Evolutionary conservation across 2,329 filamentous ascomycete genomes (phyloP).

Genomic region (Paecilomyces formosus): DNA sequence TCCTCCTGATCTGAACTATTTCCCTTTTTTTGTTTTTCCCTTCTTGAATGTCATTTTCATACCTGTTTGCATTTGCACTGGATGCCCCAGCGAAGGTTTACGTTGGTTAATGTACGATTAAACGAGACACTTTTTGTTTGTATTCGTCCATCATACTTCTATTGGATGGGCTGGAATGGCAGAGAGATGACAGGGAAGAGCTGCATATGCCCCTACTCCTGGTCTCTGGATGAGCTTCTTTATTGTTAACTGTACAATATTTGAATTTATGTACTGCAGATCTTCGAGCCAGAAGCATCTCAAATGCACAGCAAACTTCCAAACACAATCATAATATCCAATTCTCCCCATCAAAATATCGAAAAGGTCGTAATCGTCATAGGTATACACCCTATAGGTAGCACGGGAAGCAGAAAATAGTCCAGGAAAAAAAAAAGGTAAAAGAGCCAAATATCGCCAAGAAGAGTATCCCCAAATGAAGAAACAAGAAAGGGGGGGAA

Average conservation of each 20-base stretch:
- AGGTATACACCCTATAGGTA: background rate
- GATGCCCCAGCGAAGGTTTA: background rate
- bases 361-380: background rate
- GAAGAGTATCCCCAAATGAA: background rate
- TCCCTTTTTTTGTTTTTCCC: background rate
- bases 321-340: background rate
- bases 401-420: background rate
- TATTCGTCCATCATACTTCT: background rate
- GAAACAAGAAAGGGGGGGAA: too few relatives aligned
- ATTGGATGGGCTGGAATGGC: background rate
- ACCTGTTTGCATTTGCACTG: background rate
- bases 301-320: background rate
- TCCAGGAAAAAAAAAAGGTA: background rate
- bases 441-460: background rate
- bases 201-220: too few relatives aligned
- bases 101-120: background rate
- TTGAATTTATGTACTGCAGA: too few relatives aligned
- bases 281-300: background rate
- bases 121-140: background rate
- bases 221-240: too few relatives aligned
- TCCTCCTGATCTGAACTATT: background rate
- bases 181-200: background rate
- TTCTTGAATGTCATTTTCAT: background rate
- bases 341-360: background rate
- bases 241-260: too few relatives aligned